Evolutionary conservation across 2,329 filamentous ascomycete species (phyloP), one percentile per base, ranked within the genome.

Genomic region (Alternaria longipes): DNA sequence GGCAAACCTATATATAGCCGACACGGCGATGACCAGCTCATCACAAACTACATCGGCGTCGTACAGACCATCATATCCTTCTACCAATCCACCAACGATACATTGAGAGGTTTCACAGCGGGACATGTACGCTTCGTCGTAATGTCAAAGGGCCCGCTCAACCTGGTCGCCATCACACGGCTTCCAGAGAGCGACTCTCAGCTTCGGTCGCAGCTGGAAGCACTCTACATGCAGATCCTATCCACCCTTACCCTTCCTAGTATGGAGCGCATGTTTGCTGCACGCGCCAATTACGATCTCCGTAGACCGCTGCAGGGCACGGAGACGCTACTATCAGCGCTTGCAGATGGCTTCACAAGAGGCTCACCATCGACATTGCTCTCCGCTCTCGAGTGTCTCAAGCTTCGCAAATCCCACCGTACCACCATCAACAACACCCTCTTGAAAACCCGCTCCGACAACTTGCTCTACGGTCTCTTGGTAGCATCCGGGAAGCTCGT

Each of bases 21-120:
- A 50, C 94, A 99, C 76, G 95, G 96, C 41, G 93, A 97, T 69
- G 86, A 97, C 67, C 89, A 90, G 56, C 83, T 98, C 44, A 93
- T 98, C 75, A 97, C 96, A 71, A 91, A 91, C 52, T 97, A 95
- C 71, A 94, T 98, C 77, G 95, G 95, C 41, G 90, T 99, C 18
- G 90, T 97, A 2, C 95, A 98, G 77, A 99, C 95, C 44, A 94
- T 99, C 70, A 97, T 99, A 64, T 98, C 95, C 1, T 97, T 97
- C 76, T 98, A 96, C 74, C 91, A 97, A 76, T 89, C 89, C 46
- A 87, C 90, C 8, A 86, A 91, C 57, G 92, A 97, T 74, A 87
- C 87, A 0, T 84, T 99, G 11, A 87, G 88, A 66, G 90, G 90
- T 14, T 99, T 99, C 76, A 93, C 90, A 2, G 94, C 95, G n/a